Evolutionary conservation across 73 alveolate genomes (phyloP).

Genomic region (Tetrahymena thermophila): DNA sequence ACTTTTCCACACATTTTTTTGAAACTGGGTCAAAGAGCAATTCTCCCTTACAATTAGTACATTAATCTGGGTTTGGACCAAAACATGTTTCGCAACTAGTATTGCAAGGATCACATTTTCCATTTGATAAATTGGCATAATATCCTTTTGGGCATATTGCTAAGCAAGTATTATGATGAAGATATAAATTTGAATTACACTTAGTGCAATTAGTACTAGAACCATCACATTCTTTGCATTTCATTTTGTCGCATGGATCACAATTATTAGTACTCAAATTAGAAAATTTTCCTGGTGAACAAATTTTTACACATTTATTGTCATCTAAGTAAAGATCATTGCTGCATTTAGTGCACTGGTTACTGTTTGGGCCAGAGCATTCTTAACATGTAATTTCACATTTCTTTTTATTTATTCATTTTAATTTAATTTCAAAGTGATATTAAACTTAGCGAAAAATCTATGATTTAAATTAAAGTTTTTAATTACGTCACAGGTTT

Average conservation of each 20-base stretch:
- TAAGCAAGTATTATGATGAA: background rate
- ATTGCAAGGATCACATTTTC: background rate
- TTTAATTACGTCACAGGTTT: background rate
- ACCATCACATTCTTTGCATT: background rate
- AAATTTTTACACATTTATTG: background rate
- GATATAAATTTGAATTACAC: background rate
- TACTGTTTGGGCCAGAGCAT: background rate
- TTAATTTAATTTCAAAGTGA: no score
- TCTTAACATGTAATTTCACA: background rate
- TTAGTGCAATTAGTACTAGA: background rate
- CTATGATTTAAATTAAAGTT: no score
- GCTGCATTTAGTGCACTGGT: background rate
- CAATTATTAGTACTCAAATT: background rate
- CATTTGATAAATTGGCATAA: background rate
- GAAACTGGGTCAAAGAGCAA: background rate
- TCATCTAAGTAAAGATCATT: background rate
- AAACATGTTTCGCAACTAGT: background rate
- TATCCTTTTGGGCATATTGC: background rate
- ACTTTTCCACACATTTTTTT: background rate
- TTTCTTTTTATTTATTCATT: background rate
- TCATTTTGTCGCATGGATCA: background rate
- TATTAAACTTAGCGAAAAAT: no score
- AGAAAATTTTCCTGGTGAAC: background rate
- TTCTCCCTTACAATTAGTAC: background rate
- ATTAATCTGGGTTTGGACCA: background rate